A percentile compares a stretch with the other conserved stretches of the same genome.
Conservation (phyloP, 805 yeast genomes). For the Kuraishia floccosa region DNA sequence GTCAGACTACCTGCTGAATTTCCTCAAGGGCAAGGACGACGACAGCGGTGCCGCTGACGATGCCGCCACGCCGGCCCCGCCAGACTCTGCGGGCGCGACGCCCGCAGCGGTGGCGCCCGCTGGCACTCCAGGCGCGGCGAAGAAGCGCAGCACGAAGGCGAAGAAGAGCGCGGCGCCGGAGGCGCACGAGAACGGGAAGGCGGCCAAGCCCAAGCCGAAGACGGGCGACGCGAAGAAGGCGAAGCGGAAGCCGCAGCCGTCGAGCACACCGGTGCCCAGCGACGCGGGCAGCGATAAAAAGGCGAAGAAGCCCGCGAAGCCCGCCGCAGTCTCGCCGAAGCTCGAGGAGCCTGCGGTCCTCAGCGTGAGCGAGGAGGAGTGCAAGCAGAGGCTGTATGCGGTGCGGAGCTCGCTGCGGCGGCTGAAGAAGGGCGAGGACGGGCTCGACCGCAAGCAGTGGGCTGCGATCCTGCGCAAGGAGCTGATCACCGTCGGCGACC, state of each 20-base stretch:
- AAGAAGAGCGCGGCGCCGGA: not conserved
- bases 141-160: conserved; percentile 4
- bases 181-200: not conserved
- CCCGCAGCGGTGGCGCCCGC: too few species aligned
- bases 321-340: conserved; percentile 4
- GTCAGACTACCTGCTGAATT: conserved; percentile 71
- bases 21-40: conserved; percentile 39
- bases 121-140: conserved; percentile 9
- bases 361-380: conserved; percentile 66
- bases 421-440: conserved; percentile 61
- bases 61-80: too few species aligned
- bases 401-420: conserved; percentile 56
- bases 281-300: not conserved
- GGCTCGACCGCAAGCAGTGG: conserved; percentile 70
- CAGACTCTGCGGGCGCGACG: not conserved
- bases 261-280: not conserved
- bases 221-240: too few species aligned
- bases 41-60: conserved; percentile 9
- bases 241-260: not conserved
- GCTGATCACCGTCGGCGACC: conserved; percentile 62
- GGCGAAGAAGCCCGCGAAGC: conserved; percentile 5
- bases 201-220: not conserved
- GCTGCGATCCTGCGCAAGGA: conserved; percentile 59
- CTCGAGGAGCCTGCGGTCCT: conserved; percentile 43
- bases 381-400: conserved; percentile 51